Evolutionary conservation across 768 basidiomycete genomes (phyloP).

Genomic region (Agrocybe chaxingu): DNA sequence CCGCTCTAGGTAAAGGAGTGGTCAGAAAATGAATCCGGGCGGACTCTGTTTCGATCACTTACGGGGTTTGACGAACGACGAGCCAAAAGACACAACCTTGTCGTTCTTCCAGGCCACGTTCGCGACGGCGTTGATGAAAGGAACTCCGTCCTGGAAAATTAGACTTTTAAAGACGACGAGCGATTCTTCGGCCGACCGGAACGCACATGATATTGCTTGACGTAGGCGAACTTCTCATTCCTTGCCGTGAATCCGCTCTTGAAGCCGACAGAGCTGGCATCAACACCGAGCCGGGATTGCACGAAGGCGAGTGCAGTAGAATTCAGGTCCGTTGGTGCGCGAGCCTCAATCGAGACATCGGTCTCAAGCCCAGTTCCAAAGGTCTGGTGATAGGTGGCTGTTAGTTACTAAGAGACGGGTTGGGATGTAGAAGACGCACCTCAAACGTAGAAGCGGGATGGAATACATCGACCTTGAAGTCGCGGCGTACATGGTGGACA

Average conservation of each 20-base stretch:
- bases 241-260: constrained; percentile 13
- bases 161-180: too few species aligned
- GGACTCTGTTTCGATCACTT: constrained; percentile 21
- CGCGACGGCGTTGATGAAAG: constrained; percentile 27
- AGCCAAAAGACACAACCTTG: constrained; percentile 28
- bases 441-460: constrained; percentile 23
- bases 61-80: constrained; percentile 30
- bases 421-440: constrained; percentile 9
- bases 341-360: constrained; percentile 4
- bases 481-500: constrained; percentile 20
- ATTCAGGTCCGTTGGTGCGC: constrained; percentile 13
- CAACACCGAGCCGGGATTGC: constrained; percentile 19
- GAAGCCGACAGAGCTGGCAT: constrained; percentile 10
- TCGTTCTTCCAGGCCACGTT: constrained; percentile 28
- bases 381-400: constrained; percentile 15
- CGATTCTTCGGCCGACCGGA: background rate
- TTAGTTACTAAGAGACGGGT: background rate
- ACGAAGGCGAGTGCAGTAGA: constrained; percentile 20
- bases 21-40: background rate
- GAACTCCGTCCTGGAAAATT: constrained; percentile 5
- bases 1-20: constrained; percentile 8
- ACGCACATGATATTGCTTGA: constrained; percentile 16
- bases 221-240: constrained; percentile 13
- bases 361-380: constrained; percentile 22
- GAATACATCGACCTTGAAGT: constrained; percentile 20